Evolutionary conservation across 1,284 basidiomycete species (phyloP).

Genomic region (Wolfiporia cocos): DNA sequence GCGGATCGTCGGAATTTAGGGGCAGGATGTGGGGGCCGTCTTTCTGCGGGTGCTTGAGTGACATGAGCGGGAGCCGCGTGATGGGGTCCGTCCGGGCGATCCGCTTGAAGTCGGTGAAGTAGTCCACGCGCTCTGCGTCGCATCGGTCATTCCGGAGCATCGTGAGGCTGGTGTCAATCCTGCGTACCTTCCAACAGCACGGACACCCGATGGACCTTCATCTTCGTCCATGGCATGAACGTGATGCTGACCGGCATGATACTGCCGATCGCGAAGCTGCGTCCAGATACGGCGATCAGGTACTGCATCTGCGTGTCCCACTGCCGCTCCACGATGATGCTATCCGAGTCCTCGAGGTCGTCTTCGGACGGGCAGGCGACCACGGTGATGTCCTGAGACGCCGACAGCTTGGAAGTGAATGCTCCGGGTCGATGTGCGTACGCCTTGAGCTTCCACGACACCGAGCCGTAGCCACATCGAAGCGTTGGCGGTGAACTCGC

Average conservation of each 20-base stretch:
- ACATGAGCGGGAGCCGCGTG: slow-evolving; percentile 62
- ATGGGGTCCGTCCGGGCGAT: slow-evolving; percentile 76
- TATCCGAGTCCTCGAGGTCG: slow-evolving; percentile 75
- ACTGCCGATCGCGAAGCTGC: slow-evolving; percentile 81
- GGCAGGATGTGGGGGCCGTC: slow-evolving; percentile 57
- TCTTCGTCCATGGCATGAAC: slow-evolving; percentile 81
- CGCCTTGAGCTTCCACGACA: slow-evolving; percentile 80
- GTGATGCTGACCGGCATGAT: slow-evolving; percentile 78
- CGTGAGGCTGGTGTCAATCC: no score
- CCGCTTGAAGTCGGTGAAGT: slow-evolving; percentile 65
- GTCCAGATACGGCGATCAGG: slow-evolving; percentile 74
- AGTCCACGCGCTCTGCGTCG: slow-evolving; percentile 69
- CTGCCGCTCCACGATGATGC: slow-evolving; percentile 83
- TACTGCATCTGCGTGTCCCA: slow-evolving; percentile 94
- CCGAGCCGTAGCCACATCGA: slow-evolving; percentile 73
- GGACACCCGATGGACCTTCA: slow-evolving; percentile 76
- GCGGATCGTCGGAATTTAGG: slow-evolving; percentile 50
- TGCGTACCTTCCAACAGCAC: slow-evolving; percentile 84
- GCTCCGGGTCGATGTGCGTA: slow-evolving; percentile 81
- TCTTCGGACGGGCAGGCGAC: slow-evolving; percentile 77
- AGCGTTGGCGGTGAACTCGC: slow-evolving; percentile 78
- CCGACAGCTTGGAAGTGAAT: slow-evolving; percentile 70
- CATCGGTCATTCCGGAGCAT: no score
- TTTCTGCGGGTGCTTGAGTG: slow-evolving; percentile 51
- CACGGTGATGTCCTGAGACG: slow-evolving; percentile 71